Percentiles rank a stretch among this genome's conserved stretches.
These are phyloP conservation scores for Aspergillus hiratsukae DNA, from an alignment of 2,329 filamentous ascomycete species.

Conservation along the genomic window DNA sequence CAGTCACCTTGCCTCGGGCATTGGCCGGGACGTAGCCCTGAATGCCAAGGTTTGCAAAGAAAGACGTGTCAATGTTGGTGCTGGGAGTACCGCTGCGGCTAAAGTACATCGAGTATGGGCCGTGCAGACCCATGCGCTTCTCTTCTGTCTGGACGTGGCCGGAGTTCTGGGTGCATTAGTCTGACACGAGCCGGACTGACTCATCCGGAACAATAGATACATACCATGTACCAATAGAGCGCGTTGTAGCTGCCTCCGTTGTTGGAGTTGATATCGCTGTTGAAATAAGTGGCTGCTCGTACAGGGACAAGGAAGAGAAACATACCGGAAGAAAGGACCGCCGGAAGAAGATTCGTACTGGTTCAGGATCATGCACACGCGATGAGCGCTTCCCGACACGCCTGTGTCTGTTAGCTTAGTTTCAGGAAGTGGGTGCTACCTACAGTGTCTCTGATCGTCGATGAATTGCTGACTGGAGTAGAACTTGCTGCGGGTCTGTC, in stretches of 20 bases:
- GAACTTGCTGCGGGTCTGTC: constrained; percentile 65
- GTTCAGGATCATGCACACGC: constrained; percentile 57
- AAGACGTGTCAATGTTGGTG: constrained; percentile 51
- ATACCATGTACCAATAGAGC: constrained; percentile 62
- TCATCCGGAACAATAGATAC: too few species aligned
- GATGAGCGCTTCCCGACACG: constrained; percentile 38
- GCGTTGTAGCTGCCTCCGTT: constrained; percentile 54
- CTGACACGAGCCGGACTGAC: too few species aligned
- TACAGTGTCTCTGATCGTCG: constrained; percentile 60
- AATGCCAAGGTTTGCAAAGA: constrained; percentile 56
- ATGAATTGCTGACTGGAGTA: constrained; percentile 67
- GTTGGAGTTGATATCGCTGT: constrained; percentile 60
- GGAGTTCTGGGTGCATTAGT: constrained; percentile 47
- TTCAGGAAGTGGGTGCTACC: neutral
- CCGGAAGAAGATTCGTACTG: constrained; percentile 61
- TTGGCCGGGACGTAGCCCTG: constrained; percentile 55
- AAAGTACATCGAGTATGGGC: constrained; percentile 61
- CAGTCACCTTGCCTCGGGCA: constrained; percentile 56
- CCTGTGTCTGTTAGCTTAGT: constrained; percentile 17
- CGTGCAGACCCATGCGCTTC: constrained; percentile 60
- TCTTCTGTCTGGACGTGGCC: constrained; percentile 59
- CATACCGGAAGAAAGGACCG: constrained; percentile 58
- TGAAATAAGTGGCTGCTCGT: neutral
- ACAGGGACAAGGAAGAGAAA: constrained; percentile 1
- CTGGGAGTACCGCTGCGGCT: constrained; percentile 54